phyloP scores from a whole-genome alignment of 768 basidiomycete genomes.

The Mycena filopes region DNA sequence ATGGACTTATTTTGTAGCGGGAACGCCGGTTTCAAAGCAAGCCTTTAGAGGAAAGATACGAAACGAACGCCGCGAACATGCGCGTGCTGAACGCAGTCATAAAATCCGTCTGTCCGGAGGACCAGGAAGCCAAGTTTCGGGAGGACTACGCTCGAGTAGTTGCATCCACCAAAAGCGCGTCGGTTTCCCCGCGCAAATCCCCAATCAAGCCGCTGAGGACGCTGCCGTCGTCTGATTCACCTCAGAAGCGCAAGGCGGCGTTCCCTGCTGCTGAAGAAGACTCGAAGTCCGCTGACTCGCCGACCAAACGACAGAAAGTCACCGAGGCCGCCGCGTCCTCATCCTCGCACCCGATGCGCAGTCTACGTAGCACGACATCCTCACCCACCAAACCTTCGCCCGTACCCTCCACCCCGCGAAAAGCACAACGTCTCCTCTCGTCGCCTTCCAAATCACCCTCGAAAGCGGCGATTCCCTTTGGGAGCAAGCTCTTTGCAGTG shows the following conservation, averaged over 20 bases:
- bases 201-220: conserved; percentile 36
- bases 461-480: conserved; percentile 20
- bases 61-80: conserved; percentile 4
- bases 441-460: conserved; percentile 29
- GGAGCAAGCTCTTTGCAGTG: not conserved
- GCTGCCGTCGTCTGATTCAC: conserved; percentile 48
- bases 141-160: conserved; percentile 34
- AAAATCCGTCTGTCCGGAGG: too few species aligned
- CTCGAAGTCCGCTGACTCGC: conserved; percentile 50
- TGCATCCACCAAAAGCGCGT: conserved; percentile 36
- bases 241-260: conserved; percentile 49
- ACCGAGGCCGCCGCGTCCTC: conserved; percentile 33
- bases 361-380: conserved; percentile 29
- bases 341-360: conserved; percentile 29
- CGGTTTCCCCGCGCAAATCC: conserved; percentile 27
- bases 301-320: conserved; percentile 53
- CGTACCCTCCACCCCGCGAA: conserved; percentile 9
- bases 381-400: conserved; percentile 7
- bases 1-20: conserved; percentile 26
- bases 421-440: conserved; percentile 4
- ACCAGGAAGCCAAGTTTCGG: conserved; percentile 18
- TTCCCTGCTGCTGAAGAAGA: conserved; percentile 41
- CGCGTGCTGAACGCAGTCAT: conserved; percentile 8
- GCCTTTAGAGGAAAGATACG: conserved; percentile 26
- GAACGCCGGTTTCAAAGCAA: conserved; percentile 29